Evolutionary conservation across 1,284 basidiomycete species (phyloP), one percentile per base, ranked within the genome.

Genomic region (Cutaneotrichosporon cavernicola): DNA sequence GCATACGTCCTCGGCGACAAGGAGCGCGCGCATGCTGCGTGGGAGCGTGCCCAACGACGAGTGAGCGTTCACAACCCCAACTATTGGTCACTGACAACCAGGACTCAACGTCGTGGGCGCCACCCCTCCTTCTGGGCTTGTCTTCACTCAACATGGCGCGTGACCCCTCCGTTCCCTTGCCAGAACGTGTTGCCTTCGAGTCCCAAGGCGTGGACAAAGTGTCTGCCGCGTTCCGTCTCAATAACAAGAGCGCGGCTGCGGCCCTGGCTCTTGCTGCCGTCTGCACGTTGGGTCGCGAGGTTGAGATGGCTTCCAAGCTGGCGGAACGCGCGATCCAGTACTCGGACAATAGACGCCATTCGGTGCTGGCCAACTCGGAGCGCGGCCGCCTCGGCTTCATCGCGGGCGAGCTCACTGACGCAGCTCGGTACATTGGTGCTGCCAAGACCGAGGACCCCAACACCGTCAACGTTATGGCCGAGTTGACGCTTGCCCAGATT

Each of bases 241-340:
- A 75, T 67, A 75, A 73, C 62, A 75, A 76, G 53, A 73, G 73
- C 10, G 65, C 74, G 2, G 74, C 73, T 14, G 72, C 74, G 0
- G 74, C 73, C 10, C 63, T 78, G 5, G 73, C 72, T 18, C 69
- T 77, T 10, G 70, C 76, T 1, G 70, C 62, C 13, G 66, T 78
- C 9, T 69, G 73, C 2, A 70, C 73, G 4, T 69, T 71, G 43
- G 71, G 71, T 11, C 72, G 71, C 22, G 70, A 77, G 52, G n/a
- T 75, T 11, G 68, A 71, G 5, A 60, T 92, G 87, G 91, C 92
- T 0, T 80, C 92, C 60, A 97, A 97, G 82, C 83, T 97, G 18
- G 92, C 92, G 5, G 95, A 97, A 75, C 86, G 92, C 58, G 90
- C 92, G 0, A 87, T 97, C 43, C 92, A 97, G 76, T 96, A 90